Evolutionary conservation across 805 yeast species (phyloP), one percentile per base, ranked within the genome.

Genomic region (Cyberlindnera mrakii): DNA sequence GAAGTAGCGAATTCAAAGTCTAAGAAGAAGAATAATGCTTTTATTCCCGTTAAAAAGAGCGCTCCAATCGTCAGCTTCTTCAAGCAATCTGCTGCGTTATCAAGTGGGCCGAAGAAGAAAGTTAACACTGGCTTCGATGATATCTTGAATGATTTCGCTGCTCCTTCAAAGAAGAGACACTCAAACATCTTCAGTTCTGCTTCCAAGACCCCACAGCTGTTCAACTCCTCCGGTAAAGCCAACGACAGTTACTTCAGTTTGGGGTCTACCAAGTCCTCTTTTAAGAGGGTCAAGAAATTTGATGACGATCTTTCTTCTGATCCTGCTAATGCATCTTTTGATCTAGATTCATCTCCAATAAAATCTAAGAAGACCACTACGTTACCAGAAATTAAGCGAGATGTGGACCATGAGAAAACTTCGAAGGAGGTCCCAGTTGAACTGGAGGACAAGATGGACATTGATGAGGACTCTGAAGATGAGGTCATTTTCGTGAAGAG

Each of bases 81-180:
- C 68, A 73, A 71, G 50, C 68, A 74, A 30, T 55, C 66, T 23
- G 57, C 65, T 17, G 57, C 60, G 1, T 9, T 51, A 30, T 11
- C 49, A 16, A 48, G 11, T 36, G 62, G 64, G 9, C 71, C 70
- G 45, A 66, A 64, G 41, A 72, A 75, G 41, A 66, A 70, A 2
- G 66, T 71, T 3, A 72, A 71, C 34, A 74, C 74, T 39, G 77
- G 73, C 46, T 72, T 88, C 47, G 90, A 83, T 58, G 90, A 83
- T 55, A 78, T 85, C 42, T 67, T 85, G 39, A 77, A 75, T 46
- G 57, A 55, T 25, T 55, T 55, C 33, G 35, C 44, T 16, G 56
- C 39, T 17, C 52, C 58, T 7, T 39, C 30, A 11, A 46, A 47
- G 44, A 52, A 46, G 45, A 51, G 42, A 34, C 31, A 42, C 14